Percentiles rank a stretch among this genome's conserved stretches.
Evolutionary conservation across 2,329 filamentous ascomycete genomes (phyloP).

Genomic region (Fusarium nelsonii): DNA sequence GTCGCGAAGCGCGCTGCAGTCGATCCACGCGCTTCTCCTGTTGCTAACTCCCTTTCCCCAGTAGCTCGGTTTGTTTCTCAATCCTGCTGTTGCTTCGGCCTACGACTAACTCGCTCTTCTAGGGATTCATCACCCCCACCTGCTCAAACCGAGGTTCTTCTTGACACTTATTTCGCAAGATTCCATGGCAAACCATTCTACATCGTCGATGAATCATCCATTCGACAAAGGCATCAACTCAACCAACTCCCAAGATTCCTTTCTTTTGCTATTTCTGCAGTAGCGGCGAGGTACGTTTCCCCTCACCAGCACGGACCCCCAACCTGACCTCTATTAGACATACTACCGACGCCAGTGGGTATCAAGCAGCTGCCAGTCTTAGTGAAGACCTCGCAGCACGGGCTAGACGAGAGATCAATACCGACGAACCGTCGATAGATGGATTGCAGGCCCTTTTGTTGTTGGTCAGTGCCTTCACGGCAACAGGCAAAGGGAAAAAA

Average conservation of each 20-base stretch:
- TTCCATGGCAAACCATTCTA: constrained; percentile 87
- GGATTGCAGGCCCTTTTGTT: constrained; percentile 80
- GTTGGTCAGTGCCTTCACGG: constrained; percentile 80
- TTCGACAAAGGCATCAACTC: constrained; percentile 77
- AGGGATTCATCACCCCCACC: constrained; percentile 62
- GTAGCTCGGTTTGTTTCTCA: constrained; percentile 38
- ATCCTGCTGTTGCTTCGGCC: neutral
- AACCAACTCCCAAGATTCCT: constrained; percentile 72
- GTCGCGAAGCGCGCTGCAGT: constrained; percentile 57
- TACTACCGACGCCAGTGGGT: constrained; percentile 74
- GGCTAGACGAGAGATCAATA: constrained; percentile 77
- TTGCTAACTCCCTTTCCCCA: constrained; percentile 43
- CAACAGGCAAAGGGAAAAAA: constrained; percentile 83
- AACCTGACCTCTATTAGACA: constrained; percentile 61
- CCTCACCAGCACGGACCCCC: neutral
- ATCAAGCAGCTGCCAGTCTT: constrained; percentile 74
- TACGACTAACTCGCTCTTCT: constrained; percentile 22
- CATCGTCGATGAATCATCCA: constrained; percentile 81
- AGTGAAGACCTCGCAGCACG: constrained; percentile 80
- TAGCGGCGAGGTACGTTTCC: constrained; percentile 68
- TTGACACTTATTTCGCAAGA: constrained; percentile 83
- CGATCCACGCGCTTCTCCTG: constrained; percentile 52
- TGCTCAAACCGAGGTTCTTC: constrained; percentile 70
- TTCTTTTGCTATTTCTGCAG: constrained; percentile 69
- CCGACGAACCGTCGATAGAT: constrained; percentile 85